Evolutionary conservation across 331 rosid genomes (phyloP), one percentile per base, ranked within the genome.

Genomic region (Acacia concinna): DNA sequence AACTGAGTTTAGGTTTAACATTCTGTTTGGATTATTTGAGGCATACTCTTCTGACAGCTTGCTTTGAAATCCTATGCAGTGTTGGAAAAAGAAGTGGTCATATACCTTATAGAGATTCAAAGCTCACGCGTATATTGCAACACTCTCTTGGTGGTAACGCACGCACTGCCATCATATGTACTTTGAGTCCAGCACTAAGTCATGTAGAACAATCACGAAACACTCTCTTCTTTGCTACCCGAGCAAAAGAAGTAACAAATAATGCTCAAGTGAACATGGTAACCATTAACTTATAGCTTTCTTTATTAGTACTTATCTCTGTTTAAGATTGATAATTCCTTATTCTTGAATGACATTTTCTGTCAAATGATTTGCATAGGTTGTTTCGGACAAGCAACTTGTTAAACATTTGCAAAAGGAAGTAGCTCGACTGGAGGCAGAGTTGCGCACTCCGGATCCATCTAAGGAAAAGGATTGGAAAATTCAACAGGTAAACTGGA

Each of bases 71-170:
- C 17, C 44, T 79, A 41, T 82, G 86, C 92, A 96, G 99, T 78
- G 86, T 87, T 57, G 99, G 99, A 71, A 96, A 96, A 86, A 90
- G 85, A 88, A 90, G 93, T 66, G 99, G 98, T 2, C 99, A 93
- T 79, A 84, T 96, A 87, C 99, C 99, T 68, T 96, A 96, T 52
- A 88, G 99, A 89, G 93, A 96, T 88, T 96, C 99, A 27, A 96
- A 96, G 86, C 98, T 96, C 62, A 96, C 99, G 27, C 98, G 99
- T 73, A 96, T 96, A 81, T 79, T 96, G 85, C 99, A 96, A 82
- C 99, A 93, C 71, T 96, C 99, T n/a, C 98, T 96, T 31, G 99
- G 99, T 60, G 99, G 99, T 82, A 96, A 96, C 85, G 97, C 99
- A 69, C 97, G 98, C 68, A 96, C 99, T 14, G 99, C 99, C 77